A percentile compares a stretch with the other conserved stretches of the same genome.
phyloP scores from a whole-genome alignment of 2,329 filamentous ascomycete species.

The Ophiostoma piceae region DNA sequence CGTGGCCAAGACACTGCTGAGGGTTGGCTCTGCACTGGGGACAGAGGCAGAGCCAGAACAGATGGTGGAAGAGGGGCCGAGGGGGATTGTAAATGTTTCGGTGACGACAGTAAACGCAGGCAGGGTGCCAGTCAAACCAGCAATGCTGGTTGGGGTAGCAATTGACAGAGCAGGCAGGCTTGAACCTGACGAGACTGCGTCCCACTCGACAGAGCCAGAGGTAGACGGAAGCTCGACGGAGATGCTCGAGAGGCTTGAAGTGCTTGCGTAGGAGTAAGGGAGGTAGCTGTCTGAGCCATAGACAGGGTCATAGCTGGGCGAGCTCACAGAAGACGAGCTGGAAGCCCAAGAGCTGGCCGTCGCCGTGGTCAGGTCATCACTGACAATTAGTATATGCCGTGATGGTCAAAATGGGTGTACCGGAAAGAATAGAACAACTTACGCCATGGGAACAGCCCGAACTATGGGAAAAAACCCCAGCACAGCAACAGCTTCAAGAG shows the following conservation, averaged over 20 bases:
- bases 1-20: conserved; percentile 19
- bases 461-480: not conserved
- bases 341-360: not conserved
- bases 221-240: not conserved
- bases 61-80: not conserved
- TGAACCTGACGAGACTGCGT: not conserved
- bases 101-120: conserved; percentile 21
- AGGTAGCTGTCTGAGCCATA: not conserved
- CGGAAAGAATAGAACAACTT: not conserved
- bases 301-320: not conserved
- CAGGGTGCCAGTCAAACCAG: not conserved
- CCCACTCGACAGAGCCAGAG: not conserved
- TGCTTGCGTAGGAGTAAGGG: conserved; percentile 2
- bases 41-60: conserved; percentile 5
- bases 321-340: not conserved
- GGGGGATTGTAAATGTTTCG: conserved; percentile 25
- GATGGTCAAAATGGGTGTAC: not conserved
- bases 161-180: not conserved
- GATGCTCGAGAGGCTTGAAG: not conserved
- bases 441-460: conserved; percentile 9
- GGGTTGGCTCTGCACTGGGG: not conserved
- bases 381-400: not conserved
- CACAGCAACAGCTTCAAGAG: conserved; percentile 8
- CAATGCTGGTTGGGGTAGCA: not conserved
- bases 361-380: not conserved